Evolutionary conservation across 2,329 filamentous ascomycete species (phyloP).

Genomic region (Dothideomycetes sp.): DNA sequence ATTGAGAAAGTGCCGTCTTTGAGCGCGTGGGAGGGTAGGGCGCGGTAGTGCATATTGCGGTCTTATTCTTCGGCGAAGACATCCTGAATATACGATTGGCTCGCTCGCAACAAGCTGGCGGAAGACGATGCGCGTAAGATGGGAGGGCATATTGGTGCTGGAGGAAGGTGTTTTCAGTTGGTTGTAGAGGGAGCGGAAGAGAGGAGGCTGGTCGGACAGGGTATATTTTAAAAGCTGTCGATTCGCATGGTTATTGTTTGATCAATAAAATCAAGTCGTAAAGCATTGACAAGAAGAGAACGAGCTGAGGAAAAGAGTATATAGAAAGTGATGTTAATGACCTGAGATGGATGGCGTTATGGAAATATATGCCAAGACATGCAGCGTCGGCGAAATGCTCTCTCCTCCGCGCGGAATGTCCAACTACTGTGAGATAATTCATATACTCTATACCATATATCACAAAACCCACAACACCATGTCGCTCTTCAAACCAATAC

Average conservation of each 20-base stretch:
- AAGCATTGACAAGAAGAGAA: background rate
- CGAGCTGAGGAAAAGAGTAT: background rate
- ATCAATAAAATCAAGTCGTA: too few species aligned
- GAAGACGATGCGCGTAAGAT: conserved; percentile 50
- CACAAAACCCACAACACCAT: too few species aligned
- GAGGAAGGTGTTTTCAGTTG: background rate
- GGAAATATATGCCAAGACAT: background rate
- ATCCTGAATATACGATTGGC: conserved; percentile 34
- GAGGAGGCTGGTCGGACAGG: too few species aligned
- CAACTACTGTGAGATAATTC: background rate
- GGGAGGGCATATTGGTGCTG: conserved; percentile 40
- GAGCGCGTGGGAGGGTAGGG: conserved; percentile 11
- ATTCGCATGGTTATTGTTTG: too few species aligned
- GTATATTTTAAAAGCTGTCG: too few species aligned
- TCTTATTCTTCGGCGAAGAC: conserved; percentile 26
- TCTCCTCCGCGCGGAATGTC: too few species aligned
- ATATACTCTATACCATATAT: background rate
- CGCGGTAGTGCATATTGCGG: conserved; percentile 15
- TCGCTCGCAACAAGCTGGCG: conserved; percentile 44
- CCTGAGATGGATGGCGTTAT: background rate
- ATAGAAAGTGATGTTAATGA: background rate
- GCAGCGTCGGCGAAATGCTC: background rate
- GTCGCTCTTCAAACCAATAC: conserved; percentile 4
- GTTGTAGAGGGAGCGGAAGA: background rate
- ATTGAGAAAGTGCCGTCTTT: conserved; percentile 50